Base-by-base conservation (phyloP, 768 basidiomycete species). In the Kondoa subrosea region DNA sequence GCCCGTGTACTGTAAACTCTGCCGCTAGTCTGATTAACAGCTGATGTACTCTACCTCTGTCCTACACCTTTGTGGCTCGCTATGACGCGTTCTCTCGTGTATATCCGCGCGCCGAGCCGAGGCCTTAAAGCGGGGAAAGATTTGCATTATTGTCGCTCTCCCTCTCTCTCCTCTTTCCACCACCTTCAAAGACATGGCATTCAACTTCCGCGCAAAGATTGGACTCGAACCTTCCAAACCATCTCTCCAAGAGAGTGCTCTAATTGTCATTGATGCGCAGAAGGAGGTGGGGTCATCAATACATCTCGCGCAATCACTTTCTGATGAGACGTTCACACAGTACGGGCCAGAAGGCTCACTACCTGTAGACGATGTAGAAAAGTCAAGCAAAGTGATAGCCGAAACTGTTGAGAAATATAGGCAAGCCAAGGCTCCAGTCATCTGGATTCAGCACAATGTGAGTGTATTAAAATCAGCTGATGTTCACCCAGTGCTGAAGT, bases 211-310 rank as follows among this genome's bases (percentile, higher is more conserved):
- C 2, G 16, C 29, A 26, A 31, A 64, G 40, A 30, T 70, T 32
- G 71, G 71, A 30, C 63, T 66, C 25, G 26, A 33, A n/a, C 69
- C 71, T 56, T 65, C 60, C 16, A 66, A n/a, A 8, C 66, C 59
- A 34, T 56, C 34, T 60, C 64, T 57, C 3, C 40, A 31, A 33
- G 69, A 67, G 30, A 68, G 57, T 57, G 65, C 66, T 32, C 66
- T 72, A 16, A 25, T 72, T 57, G 66, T 72, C 33, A 70, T 72
- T 30, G 71, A 72, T 56, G 71, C 71, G 21, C 71, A 72, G 65
- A 65, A 67, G 32, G 58, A 59, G 56, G 56, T 56, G 56, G 15
- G 25, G 15, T 25, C 25, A 15, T 25, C 56, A 56, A 56, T 15
- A 56, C 25, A 25, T 56, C 25, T 56, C 56, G 25, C 15, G 56